These are phyloP conservation scores for Suillus hirtellus DNA, from an alignment of 768 basidiomycete genomes.

Conservation along the genomic window DNA sequence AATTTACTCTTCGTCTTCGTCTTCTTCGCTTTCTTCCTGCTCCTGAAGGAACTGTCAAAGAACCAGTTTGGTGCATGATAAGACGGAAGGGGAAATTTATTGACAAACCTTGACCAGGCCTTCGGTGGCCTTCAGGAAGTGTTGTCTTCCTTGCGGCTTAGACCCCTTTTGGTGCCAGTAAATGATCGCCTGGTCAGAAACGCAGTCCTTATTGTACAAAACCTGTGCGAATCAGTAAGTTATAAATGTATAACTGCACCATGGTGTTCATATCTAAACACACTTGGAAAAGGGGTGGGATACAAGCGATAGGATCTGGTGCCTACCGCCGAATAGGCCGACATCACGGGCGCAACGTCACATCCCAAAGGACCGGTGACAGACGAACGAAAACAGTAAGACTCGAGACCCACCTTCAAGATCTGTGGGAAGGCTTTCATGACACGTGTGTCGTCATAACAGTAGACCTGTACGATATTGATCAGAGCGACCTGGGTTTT, in stretches of 20 bases:
- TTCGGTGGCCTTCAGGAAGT: constrained; percentile 89
- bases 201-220: constrained; percentile 93
- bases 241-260: neutral
- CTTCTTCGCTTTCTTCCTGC: constrained; percentile 77
- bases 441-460: constrained; percentile 94
- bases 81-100: constrained; percentile 6
- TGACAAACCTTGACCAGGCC: constrained; percentile 79
- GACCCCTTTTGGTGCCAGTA: constrained; percentile 99
- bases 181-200: constrained; percentile 94
- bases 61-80: constrained; percentile 24
- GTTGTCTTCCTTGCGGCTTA: constrained; percentile 92
- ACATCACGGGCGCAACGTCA: neutral
- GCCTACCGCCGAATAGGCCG: neutral
- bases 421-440: constrained; percentile 96
- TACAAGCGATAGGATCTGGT: neutral
- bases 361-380: constrained; percentile 5
- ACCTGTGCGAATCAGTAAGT: constrained; percentile 52
- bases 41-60: constrained; percentile 83
- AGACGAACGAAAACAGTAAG: neutral
- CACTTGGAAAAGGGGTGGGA: neutral
- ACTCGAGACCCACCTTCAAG: constrained; percentile 62
- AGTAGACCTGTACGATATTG: constrained; percentile 93
- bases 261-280: neutral
- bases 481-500: constrained; percentile 94
- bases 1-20: constrained; percentile 47